Conservation (phyloP, 208 protist species). For the Phytomonas sp. region DNA sequence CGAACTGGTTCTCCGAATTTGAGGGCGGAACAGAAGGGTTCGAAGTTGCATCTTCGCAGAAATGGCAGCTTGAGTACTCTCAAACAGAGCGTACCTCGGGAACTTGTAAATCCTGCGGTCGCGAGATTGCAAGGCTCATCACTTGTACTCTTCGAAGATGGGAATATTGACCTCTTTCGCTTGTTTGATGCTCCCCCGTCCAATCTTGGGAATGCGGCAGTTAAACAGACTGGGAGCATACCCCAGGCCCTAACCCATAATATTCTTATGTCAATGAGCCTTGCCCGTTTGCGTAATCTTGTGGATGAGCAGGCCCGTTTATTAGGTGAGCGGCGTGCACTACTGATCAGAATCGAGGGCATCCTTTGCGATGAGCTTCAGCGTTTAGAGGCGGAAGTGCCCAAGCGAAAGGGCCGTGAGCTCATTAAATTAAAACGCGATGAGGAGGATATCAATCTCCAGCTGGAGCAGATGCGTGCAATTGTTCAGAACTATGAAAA, state of each 20-base stretch:
- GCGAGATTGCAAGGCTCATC: neutral
- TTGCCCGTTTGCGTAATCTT: neutral
- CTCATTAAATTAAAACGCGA: constrained; percentile 37
- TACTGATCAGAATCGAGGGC: constrained; percentile 15
- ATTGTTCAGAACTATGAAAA: constrained; percentile 14
- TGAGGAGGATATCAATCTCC: constrained; percentile 31
- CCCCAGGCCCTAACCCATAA: neutral
- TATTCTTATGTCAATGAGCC: neutral
- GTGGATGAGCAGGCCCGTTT: neutral
- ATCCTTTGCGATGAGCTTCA: constrained; percentile 23
- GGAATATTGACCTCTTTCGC: neutral
- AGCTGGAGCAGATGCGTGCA: constrained; percentile 19
- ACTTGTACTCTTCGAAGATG: neutral
- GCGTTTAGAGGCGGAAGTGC: constrained; percentile 29
- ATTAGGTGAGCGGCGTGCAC: constrained; percentile 4
- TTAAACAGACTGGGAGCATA: neutral
- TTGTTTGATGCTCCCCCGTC: neutral
- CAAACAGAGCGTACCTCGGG: neutral
- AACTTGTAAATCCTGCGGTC: neutral
- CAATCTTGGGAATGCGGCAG: neutral
- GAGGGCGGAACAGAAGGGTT: neutral
- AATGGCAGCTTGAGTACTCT: neutral
- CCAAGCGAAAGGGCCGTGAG: constrained; percentile 49
- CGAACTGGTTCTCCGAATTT: neutral
- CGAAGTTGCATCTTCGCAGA: neutral